phyloP scores from a whole-genome alignment of 2,329 filamentous ascomycete genomes.

The Aphanoascus verrucosus region DNA sequence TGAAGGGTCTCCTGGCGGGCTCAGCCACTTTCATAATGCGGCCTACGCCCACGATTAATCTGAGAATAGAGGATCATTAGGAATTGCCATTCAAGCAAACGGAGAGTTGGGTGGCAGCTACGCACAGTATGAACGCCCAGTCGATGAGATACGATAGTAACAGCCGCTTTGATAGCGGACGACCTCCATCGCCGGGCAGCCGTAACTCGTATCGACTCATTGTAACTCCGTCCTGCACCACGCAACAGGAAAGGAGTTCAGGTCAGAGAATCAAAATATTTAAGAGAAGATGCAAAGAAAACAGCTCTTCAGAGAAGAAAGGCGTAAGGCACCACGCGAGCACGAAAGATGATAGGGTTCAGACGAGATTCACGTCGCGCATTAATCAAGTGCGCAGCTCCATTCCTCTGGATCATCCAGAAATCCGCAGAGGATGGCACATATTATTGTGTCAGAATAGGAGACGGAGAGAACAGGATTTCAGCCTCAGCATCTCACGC shows the following conservation, averaged over 20 bases:
- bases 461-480: no score
- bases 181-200: conserved; percentile 8
- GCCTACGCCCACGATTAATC: conserved; percentile 49
- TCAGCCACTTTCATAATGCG: conserved; percentile 48
- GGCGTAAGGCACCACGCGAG: no score
- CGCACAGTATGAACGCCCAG: conserved; percentile 57
- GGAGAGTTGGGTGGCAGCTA: conserved; percentile 7
- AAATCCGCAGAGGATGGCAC: no score
- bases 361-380: no score
- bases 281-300: no score
- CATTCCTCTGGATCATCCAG: no score
- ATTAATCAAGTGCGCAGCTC: no score
- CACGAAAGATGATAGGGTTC: no score
- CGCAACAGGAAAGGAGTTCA: not conserved
- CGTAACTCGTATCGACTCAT: not conserved
- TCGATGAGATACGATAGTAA: conserved; percentile 60
- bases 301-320: no score
- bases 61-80: conserved; percentile 20
- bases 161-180: conserved; percentile 40
- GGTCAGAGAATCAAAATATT: no score
- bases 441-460: no score
- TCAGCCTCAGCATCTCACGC: no score
- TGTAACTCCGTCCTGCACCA: conserved; percentile 1
- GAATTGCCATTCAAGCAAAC: not conserved
- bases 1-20: conserved; percentile 62